Evolutionary conservation across 805 yeast genomes (phyloP), one percentile per base, ranked within the genome.

Genomic region (Pichia manshurica): DNA sequence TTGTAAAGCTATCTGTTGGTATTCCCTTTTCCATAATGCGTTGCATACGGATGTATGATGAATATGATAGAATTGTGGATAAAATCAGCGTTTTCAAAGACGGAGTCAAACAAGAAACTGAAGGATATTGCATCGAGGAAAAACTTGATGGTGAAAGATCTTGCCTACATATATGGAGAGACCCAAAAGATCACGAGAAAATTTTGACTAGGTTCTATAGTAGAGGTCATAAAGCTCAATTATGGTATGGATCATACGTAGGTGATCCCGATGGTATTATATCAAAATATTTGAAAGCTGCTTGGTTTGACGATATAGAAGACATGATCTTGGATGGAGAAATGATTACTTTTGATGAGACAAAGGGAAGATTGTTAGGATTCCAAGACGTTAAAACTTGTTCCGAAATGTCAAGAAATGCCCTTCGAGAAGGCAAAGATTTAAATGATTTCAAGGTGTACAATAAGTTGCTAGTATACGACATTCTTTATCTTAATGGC

Each of bases 61-160:
- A 75, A 15, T 80, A 82, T 58, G 72, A 70, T 2, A 67, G 71
- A 3, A 63, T 84, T 19, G 76, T 81, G n/a, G 57, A 63, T 7
- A 67, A 63, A 21, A 68, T 85, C 59, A 63, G 65, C 20, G 25
- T 43, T 3, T 60, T 58, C 9, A 53, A 52, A n/a, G 68, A 72
- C 22, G 45, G 44, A 38, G 13, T 39, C 1, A 22, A 31, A 25
- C 34, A 29, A 15, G 46, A 49, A 25, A 5, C 23, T 5, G 40
- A 38, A 16, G 55, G 57, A 12, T 87, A 88, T 57, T 74, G 73
- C 45, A 78, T 91, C 9, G 98, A 91, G 59, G 97, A 91, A 61
- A 91, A 91, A 61, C 75, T 89, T 67, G 97, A 91, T 64, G 99
- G 98, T 3, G 97, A 91, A 63, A 68, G 99, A 54, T 79, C 87